Conservation (phyloP, 768 basidiomycete genomes). For the Phaffia tasmanica region DNA sequence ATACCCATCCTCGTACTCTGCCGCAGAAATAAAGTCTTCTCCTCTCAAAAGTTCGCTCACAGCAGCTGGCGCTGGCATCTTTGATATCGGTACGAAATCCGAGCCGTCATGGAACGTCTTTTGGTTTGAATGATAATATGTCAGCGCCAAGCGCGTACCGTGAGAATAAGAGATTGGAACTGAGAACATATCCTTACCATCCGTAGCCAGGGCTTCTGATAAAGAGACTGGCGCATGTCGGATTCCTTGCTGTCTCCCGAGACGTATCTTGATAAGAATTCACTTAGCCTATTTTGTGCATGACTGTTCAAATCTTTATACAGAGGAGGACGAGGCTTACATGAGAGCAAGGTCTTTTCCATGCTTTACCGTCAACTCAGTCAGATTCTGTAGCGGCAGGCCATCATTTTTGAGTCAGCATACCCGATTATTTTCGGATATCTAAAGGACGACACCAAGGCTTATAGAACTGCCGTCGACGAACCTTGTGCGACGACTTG, state of each 20-base stretch:
- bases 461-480: not conserved
- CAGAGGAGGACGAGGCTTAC: constrained; percentile 1
- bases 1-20: constrained; percentile 15
- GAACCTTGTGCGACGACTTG: constrained; percentile 18
- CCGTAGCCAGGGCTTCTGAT: constrained; percentile 17
- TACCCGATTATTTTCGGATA: not conserved
- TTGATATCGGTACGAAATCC: constrained; percentile 23
- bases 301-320: not conserved
- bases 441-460: not conserved
- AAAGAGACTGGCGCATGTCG: constrained; percentile 12
- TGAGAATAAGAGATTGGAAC: not conserved
- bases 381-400: constrained; percentile 9
- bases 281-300: not conserved
- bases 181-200: constrained; percentile 13
- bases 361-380: constrained; percentile 5
- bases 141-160: no score
- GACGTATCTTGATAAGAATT: constrained; percentile 9
- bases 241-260: constrained; percentile 14
- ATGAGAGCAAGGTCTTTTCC: constrained; percentile 19
- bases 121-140: no score
- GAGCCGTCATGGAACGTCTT: constrained; percentile 27
- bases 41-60: constrained; percentile 23
- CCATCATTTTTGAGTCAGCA: not conserved
- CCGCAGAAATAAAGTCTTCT: constrained; percentile 21
- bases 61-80: constrained; percentile 8